A percentile compares a stretch with the other conserved stretches of the same genome.
These are phyloP conservation scores for Sugiyamaella smithiae DNA, from an alignment of 805 yeast species.

Conservation along the genomic window DNA sequence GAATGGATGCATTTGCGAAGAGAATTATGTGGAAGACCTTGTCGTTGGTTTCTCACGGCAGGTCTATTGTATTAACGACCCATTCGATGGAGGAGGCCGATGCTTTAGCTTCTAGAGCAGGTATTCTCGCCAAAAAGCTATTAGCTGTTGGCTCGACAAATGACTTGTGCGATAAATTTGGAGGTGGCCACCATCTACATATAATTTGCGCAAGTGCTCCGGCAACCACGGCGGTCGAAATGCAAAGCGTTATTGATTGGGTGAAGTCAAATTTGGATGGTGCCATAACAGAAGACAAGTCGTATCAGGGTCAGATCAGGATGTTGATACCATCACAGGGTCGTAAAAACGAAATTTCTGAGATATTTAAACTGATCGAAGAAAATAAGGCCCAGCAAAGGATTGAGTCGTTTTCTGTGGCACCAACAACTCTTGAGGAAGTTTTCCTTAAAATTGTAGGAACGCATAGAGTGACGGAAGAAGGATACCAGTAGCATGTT, in stretches of 20 bases:
- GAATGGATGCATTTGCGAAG: constrained; percentile 40
- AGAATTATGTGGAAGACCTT: constrained; percentile 39
- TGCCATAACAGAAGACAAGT: constrained; percentile 30
- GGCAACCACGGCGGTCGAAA: constrained; percentile 28
- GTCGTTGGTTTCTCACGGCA: constrained; percentile 31
- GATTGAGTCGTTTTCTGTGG: constrained; percentile 32
- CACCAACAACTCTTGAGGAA: constrained; percentile 34
- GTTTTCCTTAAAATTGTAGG: constrained; percentile 35
- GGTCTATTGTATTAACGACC: constrained; percentile 36
- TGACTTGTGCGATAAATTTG: constrained; percentile 29
- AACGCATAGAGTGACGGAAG: constrained; percentile 28
- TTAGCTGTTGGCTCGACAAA: constrained; percentile 35
- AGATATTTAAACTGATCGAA: constrained; percentile 24
- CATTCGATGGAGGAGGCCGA: constrained; percentile 41
- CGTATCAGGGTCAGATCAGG: constrained; percentile 35
- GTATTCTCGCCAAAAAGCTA: constrained; percentile 32
- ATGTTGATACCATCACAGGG: constrained; percentile 27
- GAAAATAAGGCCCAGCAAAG: constrained; percentile 18
- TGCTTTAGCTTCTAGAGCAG: constrained; percentile 36
- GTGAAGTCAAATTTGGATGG: constrained; percentile 26
- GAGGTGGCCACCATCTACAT: constrained; percentile 33
- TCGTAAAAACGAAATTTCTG: constrained; percentile 17
- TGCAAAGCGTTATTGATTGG: constrained; percentile 27
- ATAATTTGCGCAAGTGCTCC: constrained; percentile 32
- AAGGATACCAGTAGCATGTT: constrained; percentile 14